Conservation (phyloP, 2,329 filamentous ascomycete species). For the Alternaria gansuensis region DNA sequence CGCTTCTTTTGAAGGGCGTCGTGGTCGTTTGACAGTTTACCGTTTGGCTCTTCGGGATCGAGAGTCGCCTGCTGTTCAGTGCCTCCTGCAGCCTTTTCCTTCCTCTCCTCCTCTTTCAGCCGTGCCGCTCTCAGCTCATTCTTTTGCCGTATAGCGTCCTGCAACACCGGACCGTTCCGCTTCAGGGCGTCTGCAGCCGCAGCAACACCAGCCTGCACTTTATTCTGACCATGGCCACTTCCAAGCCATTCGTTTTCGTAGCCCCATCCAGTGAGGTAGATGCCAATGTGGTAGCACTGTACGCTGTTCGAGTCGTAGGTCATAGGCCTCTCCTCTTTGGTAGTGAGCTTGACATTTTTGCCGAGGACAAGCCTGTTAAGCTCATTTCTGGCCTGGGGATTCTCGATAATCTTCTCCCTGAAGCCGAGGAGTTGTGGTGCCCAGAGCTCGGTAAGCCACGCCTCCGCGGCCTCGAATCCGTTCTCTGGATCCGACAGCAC, state of each 20-base stretch:
- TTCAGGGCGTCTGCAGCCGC: slow-evolving; percentile 71
- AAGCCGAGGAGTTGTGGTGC: slow-evolving; percentile 51
- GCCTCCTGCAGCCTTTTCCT: slow-evolving; percentile 21
- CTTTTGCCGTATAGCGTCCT: slow-evolving; percentile 34
- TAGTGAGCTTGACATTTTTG: slow-evolving; percentile 50
- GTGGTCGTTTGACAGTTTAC: slow-evolving; percentile 1
- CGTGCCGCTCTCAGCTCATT: slow-evolving; percentile 29
- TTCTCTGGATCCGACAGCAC: slow-evolving; percentile 71
- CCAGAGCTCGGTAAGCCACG: slow-evolving; percentile 83
- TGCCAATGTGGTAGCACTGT: slow-evolving; percentile 69
- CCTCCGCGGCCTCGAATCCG: slow-evolving; percentile 68
- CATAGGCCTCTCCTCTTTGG: slow-evolving; percentile 62
- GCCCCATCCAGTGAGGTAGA: slow-evolving; percentile 74
- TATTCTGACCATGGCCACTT: slow-evolving; percentile 69
- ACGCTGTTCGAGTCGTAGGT: slow-evolving; percentile 61
- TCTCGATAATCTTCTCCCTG: slow-evolving; percentile 47
- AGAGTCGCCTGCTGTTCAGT: slow-evolving; percentile 12
- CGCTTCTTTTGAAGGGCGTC: slow-evolving; percentile 13
- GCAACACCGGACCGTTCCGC: slow-evolving; percentile 44
- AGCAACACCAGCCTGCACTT: slow-evolving; percentile 73
- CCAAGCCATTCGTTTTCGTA: slow-evolving; percentile 70
- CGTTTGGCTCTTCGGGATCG: slow-evolving; percentile 36
- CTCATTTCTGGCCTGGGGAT: slow-evolving; percentile 52
- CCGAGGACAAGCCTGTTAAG: slow-evolving; percentile 50
- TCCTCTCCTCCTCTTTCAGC: slow-evolving; percentile 31